Base-by-base conservation (phyloP, 2,329 filamentous ascomycete species). In the Claviceps capensis region DNA sequence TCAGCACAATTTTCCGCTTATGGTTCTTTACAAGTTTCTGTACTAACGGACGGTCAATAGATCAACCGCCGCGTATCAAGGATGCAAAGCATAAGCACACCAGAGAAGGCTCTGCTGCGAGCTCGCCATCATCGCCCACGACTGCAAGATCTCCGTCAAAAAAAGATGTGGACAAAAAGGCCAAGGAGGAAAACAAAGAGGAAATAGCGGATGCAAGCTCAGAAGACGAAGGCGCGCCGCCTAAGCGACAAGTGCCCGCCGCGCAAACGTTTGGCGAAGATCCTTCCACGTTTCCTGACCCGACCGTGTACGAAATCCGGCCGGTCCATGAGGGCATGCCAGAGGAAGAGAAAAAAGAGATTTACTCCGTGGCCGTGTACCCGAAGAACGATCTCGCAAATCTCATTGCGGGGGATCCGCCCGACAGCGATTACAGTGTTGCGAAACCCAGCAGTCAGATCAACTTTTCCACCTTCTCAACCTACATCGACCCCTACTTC, bases 381-480 rank as follows among this genome's bases (percentile, higher is more conserved):
- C 93, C 93, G 0, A 77, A 77, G 50, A 84, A 79, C 57, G 87
- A 96, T 62, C 75, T 98, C 8, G 77, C 82, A 53, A 84, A 96
- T 62, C 74, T 93, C 58, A 94, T 95, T 57, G 86, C 91, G 11
- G 93, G 93, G 47, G 83, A 86, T 41, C 86, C 90, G 1, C 91
- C 93, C 1, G 90, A 97, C 67, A 89, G 88, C 65, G 93, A 98
- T 70, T 97, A 96, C 62, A 96, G 88, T 64, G 95, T 82, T 63
- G 85, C 88, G 37, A 98, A 97, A 65, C 89, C 91, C 5, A 83
- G 84, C 19, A 95, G 91, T 61, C 93, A 98, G 71, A 93, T 97
- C 65, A 90, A 86, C 65, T 93, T 93, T 58, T 85, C 82, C 52
- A 95, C 91, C 1, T 98, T 98, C 67, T 84, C 86, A n/a, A 83